Evolutionary conservation across 2,329 filamentous ascomycete species (phyloP).

Genomic region (Trichoderma semiorbis): DNA sequence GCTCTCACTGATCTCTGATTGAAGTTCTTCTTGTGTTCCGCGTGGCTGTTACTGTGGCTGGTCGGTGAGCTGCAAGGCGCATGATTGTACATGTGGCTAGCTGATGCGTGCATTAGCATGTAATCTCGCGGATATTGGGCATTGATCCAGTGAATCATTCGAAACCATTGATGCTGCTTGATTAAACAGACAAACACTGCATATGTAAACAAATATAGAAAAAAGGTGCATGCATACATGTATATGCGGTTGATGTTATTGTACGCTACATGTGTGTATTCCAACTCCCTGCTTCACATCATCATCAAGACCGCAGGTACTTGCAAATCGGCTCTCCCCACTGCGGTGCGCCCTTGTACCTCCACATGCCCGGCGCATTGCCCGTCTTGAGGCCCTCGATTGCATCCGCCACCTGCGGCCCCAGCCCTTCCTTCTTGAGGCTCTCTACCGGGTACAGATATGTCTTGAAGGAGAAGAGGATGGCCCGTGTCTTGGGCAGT

Average conservation of each 20-base stretch:
- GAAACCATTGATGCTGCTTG: too few species aligned
- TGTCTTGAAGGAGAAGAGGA: constrained; percentile 56
- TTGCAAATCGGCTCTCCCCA: constrained; percentile 47
- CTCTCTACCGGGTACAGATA: constrained; percentile 48
- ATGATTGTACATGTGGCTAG: not conserved
- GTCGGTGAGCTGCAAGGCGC: constrained; percentile 1
- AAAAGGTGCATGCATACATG: not conserved
- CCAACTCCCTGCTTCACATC: too few species aligned
- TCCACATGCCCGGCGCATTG: constrained; percentile 53
- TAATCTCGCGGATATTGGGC: not conserved
- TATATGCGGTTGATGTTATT: not conserved
- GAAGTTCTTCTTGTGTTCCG: not conserved
- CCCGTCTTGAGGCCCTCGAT: constrained; percentile 50
- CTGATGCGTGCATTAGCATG: not conserved
- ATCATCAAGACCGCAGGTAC: constrained; percentile 38
- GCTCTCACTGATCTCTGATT: too few species aligned
- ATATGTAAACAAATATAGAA: not conserved
- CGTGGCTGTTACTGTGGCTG: not conserved
- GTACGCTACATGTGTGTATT: too few species aligned
- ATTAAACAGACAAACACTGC: too few species aligned
- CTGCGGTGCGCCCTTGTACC: constrained; percentile 47
- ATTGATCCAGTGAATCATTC: not conserved
- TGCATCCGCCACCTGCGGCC: constrained; percentile 45
- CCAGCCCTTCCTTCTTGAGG: constrained; percentile 48
- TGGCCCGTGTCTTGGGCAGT: constrained; percentile 43